Conservation (phyloP, 2,329 filamentous ascomycete genomes). For the Chlorencoelia australis region DNA sequence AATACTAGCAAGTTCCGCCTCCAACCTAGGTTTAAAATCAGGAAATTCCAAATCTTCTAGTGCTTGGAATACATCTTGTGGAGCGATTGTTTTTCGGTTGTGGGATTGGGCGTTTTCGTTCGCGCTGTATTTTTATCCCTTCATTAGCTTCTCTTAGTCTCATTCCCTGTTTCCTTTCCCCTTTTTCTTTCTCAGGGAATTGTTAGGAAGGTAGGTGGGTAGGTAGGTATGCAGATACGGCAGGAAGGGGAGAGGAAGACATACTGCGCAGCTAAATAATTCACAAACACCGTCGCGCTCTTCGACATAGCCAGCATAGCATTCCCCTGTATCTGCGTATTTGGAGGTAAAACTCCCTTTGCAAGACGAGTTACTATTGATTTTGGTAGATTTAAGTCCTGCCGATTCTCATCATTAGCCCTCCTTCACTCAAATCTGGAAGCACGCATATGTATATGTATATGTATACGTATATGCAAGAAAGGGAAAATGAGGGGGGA, state of each 20-base stretch:
- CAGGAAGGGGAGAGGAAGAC: constrained; percentile 25
- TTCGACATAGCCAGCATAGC: constrained; percentile 71
- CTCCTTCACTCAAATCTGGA: too few species aligned
- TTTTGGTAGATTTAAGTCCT: constrained; percentile 70
- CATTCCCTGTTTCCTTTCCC: not conserved
- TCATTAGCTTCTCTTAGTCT: not conserved
- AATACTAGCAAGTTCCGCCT: constrained; percentile 70
- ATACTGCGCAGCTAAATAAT: constrained; percentile 65
- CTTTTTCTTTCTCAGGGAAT: not conserved
- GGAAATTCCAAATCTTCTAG: constrained; percentile 66
- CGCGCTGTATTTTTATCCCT: constrained; percentile 40
- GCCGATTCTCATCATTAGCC: constrained; percentile 1
- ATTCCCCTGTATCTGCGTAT: constrained; percentile 76
- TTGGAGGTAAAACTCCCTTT: constrained; percentile 69
- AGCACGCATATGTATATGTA: not conserved
- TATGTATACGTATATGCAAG: too few species aligned
- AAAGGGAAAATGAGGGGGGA: not conserved
- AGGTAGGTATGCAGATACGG: not conserved
- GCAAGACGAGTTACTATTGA: constrained; percentile 72
- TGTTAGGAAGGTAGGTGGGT: not conserved
- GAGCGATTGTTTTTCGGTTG: constrained; percentile 71
- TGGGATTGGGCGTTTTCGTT: constrained; percentile 57
- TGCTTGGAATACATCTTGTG: constrained; percentile 65
- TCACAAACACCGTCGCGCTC: constrained; percentile 76
- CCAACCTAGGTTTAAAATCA: constrained; percentile 58